These are phyloP conservation scores for Mycena citricolor DNA, from an alignment of 1,284 basidiomycete species.

Conservation along the genomic window DNA sequence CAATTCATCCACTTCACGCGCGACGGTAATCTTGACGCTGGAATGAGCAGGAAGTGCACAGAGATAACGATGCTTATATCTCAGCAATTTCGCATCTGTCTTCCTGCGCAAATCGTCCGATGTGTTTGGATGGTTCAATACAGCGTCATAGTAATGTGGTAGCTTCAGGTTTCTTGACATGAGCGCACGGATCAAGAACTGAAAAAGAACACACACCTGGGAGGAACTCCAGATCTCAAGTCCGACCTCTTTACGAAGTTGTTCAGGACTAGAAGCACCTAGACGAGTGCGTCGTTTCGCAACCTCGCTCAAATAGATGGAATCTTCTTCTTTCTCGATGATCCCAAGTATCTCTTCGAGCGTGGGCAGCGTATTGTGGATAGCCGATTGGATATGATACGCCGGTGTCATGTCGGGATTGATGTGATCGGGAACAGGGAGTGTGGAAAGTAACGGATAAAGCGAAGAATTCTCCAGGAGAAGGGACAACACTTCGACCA, in stretches of 20 bases:
- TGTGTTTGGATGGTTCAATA: conserved; percentile 76
- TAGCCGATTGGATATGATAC: conserved; percentile 55
- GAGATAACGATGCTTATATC: conserved; percentile 59
- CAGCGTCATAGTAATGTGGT: conserved; percentile 67
- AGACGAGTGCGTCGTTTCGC: conserved; percentile 76
- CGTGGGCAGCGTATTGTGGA: conserved; percentile 68
- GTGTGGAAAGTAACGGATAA: conserved; percentile 60
- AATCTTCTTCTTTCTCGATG: conserved; percentile 60
- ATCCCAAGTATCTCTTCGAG: conserved; percentile 69
- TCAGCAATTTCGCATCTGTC: conserved; percentile 71
- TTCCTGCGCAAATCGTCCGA: conserved; percentile 68
- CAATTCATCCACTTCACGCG: conserved; percentile 67
- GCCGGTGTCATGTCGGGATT: conserved; percentile 65
- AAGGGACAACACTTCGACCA: conserved; percentile 66
- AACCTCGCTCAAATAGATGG: conserved; percentile 61
- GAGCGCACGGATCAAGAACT: conserved; percentile 1
- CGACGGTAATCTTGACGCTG: conserved; percentile 48
- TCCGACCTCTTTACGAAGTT: conserved; percentile 67
- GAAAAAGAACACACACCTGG: conserved; percentile 27
- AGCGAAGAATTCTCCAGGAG: conserved; percentile 77
- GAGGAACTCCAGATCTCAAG: conserved; percentile 62
- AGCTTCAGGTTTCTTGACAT: conserved; percentile 43
- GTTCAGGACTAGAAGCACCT: conserved; percentile 64
- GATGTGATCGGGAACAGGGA: conserved; percentile 77
- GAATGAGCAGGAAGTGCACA: conserved; percentile 49